phyloP scores from a whole-genome alignment of 2,329 filamentous ascomycete genomes.

The Apiospora pterosperma region DNA sequence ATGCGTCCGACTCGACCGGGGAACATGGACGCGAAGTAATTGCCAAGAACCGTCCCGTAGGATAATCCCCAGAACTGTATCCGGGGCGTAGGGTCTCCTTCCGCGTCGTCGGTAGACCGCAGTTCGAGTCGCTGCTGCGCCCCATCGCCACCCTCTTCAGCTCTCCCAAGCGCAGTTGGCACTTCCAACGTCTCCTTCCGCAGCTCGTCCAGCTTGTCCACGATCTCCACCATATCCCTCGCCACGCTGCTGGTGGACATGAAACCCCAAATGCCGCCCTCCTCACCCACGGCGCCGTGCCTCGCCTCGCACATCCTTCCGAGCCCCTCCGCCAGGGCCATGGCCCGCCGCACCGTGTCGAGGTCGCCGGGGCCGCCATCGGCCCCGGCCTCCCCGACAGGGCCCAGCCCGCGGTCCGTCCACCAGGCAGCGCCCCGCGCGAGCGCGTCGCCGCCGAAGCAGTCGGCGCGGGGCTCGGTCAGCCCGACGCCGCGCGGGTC shows the following conservation, averaged over 20 bases:
- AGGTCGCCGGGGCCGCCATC: constrained; percentile 11
- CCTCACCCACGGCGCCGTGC: constrained; percentile 16
- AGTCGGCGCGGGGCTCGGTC: constrained; percentile 35
- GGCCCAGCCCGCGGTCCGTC: constrained; percentile 26
- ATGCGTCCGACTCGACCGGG: constrained; percentile 39
- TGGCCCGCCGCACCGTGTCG: constrained; percentile 21
- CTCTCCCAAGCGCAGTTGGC: not conserved
- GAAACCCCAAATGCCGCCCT: constrained; percentile 26
- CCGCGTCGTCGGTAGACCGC: not conserved
- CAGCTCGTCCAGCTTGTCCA: constrained; percentile 37
- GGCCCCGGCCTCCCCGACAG: constrained; percentile 8
- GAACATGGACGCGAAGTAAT: constrained; percentile 38
- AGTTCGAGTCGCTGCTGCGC: not conserved
- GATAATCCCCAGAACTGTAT: constrained; percentile 27
- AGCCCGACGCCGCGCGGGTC: constrained; percentile 40
- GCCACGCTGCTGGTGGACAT: constrained; percentile 36
- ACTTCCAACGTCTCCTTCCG: constrained; percentile 3
- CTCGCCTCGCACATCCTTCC: constrained; percentile 25
- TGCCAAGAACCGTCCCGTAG: constrained; percentile 36
- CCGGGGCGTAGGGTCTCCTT: not conserved
- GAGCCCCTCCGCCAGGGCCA: constrained; percentile 22
- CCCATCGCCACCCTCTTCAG: not conserved
- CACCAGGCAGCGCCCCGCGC: constrained; percentile 24
- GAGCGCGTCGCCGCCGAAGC: constrained; percentile 29
- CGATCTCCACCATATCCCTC: constrained; percentile 41